Evolutionary conservation across 768 basidiomycete species (phyloP), one percentile per base, ranked within the genome.

Genomic region (Suillus sp.): DNA sequence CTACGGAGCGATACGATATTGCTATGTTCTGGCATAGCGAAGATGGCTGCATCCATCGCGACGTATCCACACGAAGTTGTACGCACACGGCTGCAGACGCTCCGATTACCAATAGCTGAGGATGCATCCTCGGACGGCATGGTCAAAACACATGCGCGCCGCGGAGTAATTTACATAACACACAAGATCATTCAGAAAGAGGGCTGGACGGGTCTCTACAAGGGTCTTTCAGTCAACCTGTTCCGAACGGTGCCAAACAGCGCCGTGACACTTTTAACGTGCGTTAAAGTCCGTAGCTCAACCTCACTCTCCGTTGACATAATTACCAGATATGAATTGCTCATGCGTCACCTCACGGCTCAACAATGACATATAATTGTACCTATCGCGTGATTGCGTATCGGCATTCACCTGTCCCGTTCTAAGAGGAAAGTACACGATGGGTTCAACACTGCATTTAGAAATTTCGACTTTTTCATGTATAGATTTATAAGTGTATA

Each of bases 41-140:
- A 99, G 75, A 97, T 98, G 92, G 89, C 92, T 1, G 97, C 97
- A 9, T 95, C 95, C 20, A 79, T 98, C 22, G 92, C 90, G 42
- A 99, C 97, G 38, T 99, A 99, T 74, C 97, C 97, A 1, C 97
- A 99, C 77, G 97, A 99, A 76, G 97, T 99, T 50, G 84, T 99
- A 40, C 91, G 97, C n/a, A 99, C 97, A n/a, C 87, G 96, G 6
- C 78, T 99, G 55, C 97, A 99, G 76, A 96, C 96, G 4, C 86
- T 89, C 68, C 82, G 85, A 63, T 84, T 86, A 59, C 89, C 86
- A 51, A 79, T 91, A 55, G 80, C 83, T 50, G 83, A 83, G 67
- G 83, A 83, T 66, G 70, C 83, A 67, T 84, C 84, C 4, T 86
- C 86, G 16, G 84, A 86, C 59, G 85, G 86, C 30, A 85, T 87